Evolutionary conservation across 306 rosid genomes (phyloP).

Genomic region (Abrus precatorius): DNA sequence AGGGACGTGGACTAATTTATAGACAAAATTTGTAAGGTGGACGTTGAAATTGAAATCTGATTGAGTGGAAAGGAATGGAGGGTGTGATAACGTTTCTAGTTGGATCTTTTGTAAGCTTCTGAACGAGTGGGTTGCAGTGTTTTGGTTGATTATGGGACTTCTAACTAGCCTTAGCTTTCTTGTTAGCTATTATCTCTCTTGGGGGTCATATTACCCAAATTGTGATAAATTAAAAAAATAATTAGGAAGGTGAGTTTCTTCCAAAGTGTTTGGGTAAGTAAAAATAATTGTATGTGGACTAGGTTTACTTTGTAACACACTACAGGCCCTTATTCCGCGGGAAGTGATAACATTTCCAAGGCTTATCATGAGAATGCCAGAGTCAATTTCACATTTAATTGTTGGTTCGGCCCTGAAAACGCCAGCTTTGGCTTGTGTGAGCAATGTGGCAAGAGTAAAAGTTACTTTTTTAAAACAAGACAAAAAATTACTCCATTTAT

Average conservation of each 20-base stretch:
- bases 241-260: neutral
- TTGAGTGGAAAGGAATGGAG: conserved; percentile 63
- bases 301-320: conserved; percentile 35
- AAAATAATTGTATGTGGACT: conserved; percentile 45
- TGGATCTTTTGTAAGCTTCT: conserved; percentile 59
- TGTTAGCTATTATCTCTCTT: neutral
- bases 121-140: conserved; percentile 16
- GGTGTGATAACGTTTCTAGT: conserved; percentile 57
- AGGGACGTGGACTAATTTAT: conserved; percentile 45
- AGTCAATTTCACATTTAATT: conserved; percentile 9
- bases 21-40: conserved; percentile 57
- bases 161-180: neutral
- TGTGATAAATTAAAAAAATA: neutral
- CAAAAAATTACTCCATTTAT: neutral
- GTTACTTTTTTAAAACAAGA: neutral
- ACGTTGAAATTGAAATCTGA: conserved; percentile 40
- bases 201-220: neutral
- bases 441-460: neutral
- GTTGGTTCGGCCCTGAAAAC: conserved; percentile 18
- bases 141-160: neutral
- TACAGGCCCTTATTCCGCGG: conserved; percentile 40
- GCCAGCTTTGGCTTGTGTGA: conserved; percentile 34
- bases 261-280: neutral
- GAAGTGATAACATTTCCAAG: conserved; percentile 54
- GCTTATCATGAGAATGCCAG: conserved; percentile 37